Conservation (phyloP, 1,284 basidiomycete genomes). For the Fomitopsis schrenkii region DNA sequence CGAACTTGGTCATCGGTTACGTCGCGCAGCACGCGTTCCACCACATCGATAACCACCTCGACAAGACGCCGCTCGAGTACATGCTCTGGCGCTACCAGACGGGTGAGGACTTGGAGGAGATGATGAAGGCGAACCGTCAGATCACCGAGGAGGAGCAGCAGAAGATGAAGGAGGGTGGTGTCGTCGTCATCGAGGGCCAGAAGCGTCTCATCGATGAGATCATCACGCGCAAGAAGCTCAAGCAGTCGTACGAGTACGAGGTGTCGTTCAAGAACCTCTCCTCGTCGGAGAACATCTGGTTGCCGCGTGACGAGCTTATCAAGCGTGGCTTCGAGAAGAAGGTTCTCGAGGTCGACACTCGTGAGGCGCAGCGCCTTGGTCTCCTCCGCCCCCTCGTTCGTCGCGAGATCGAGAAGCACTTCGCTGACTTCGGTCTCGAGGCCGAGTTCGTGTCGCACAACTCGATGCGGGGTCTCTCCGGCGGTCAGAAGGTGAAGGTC, state of each 20-base stretch:
- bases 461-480: constrained; percentile 95
- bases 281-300: constrained; percentile 95
- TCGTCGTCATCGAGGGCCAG: constrained; percentile 87
- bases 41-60: constrained; percentile 97
- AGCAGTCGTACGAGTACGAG: constrained; percentile 99
- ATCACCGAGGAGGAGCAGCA: constrained; percentile 85
- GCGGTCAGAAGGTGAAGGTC: constrained; percentile 99
- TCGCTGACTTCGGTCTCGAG: constrained; percentile 95
- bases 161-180: constrained; percentile 96
- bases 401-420: constrained; percentile 97
- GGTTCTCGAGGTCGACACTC: constrained; percentile 95
- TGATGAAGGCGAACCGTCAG: constrained; percentile 86
- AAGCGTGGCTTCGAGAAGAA: constrained; percentile 99
- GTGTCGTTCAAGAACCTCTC: constrained; percentile 90
- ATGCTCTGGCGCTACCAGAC: constrained; percentile 99
- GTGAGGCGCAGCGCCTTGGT: constrained; percentile 95
- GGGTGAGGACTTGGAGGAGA: constrained; percentile 96
- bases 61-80: constrained; percentile 98
- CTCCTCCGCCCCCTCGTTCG: constrained; percentile 94
- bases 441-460: constrained; percentile 96
- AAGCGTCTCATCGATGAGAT: constrained; percentile 96
- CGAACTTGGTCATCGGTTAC: constrained; percentile 98
- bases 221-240: constrained; percentile 90
- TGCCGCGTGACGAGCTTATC: constrained; percentile 94
- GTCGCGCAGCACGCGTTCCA: constrained; percentile 99